phyloP scores from a whole-genome alignment of 2,329 filamentous ascomycete species.

The Teratosphaeria pseudoeucalypti region DNA sequence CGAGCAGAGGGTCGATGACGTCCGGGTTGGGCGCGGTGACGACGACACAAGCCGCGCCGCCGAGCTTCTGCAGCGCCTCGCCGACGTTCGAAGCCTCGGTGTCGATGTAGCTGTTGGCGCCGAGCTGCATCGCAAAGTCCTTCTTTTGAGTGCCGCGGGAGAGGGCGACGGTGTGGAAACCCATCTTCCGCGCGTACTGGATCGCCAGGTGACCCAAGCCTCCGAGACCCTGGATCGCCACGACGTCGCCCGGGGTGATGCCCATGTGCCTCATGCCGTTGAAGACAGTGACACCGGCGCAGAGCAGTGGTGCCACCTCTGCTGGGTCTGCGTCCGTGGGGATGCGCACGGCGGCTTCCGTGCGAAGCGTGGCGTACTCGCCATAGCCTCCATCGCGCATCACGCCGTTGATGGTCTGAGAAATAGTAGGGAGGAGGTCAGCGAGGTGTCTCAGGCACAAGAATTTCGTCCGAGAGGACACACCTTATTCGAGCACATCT shows the following conservation, averaged over 20 bases:
- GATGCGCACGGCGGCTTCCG: conserved; percentile 49
- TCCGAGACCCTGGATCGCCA: conserved; percentile 45
- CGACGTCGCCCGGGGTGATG: conserved; percentile 34
- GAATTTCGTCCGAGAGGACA: neutral
- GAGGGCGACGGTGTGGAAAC: conserved; percentile 42
- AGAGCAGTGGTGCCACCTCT: conserved; percentile 37
- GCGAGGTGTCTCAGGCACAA: neutral
- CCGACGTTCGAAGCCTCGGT: conserved; percentile 41
- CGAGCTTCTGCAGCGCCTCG: conserved; percentile 44
- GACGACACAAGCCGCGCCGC: conserved; percentile 52
- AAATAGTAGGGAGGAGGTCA: neutral
- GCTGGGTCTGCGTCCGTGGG: conserved; percentile 38
- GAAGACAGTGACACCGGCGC: conserved; percentile 42
- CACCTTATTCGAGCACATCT: conserved; percentile 53
- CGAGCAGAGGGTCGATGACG: conserved; percentile 43
- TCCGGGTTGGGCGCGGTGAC: conserved; percentile 53
- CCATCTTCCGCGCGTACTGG: conserved; percentile 43
- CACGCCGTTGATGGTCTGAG: conserved; percentile 51
- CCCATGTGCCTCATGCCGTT: conserved; percentile 41
- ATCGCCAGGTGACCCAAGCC: conserved; percentile 29
- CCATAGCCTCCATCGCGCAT: conserved; percentile 53
- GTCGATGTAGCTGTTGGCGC: conserved; percentile 48
- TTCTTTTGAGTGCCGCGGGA: conserved; percentile 42
- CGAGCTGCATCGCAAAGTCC: conserved; percentile 43
- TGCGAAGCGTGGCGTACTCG: conserved; percentile 51